phyloP scores from a whole-genome alignment of 73 alveolate genomes.

The Tetrahymena elliotti region DNA sequence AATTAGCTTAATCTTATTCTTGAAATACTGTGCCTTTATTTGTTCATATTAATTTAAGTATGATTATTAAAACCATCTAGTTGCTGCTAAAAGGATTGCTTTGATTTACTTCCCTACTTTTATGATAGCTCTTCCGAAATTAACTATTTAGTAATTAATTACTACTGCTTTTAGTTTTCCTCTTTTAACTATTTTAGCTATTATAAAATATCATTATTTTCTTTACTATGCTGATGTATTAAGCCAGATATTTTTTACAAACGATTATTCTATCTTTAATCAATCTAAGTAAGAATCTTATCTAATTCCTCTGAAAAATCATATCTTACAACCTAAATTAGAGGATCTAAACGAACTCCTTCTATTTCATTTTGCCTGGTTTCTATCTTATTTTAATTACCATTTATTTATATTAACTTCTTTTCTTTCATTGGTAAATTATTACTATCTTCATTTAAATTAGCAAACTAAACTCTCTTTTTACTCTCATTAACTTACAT shows the following conservation, averaged over 20 bases:
- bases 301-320: neutral
- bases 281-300: neutral
- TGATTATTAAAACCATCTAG: neutral
- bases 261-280: neutral
- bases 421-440: neutral
- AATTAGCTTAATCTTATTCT: neutral
- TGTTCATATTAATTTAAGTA: neutral
- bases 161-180: neutral
- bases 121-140: neutral
- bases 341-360: neutral
- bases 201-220: neutral
- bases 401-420: neutral
- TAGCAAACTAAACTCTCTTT: neutral
- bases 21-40: neutral
- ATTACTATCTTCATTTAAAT: neutral
- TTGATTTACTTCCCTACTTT: neutral
- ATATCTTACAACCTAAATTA: neutral
- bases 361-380: neutral
- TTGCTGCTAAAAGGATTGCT: neutral
- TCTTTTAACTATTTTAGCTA: neutral
- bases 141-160: neutral
- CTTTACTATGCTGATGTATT: neutral
- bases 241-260: neutral
- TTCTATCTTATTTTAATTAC: neutral
- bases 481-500: neutral